Evolutionary conservation across 768 basidiomycete species (phyloP).

Genomic region (Amanita phalloides): DNA sequence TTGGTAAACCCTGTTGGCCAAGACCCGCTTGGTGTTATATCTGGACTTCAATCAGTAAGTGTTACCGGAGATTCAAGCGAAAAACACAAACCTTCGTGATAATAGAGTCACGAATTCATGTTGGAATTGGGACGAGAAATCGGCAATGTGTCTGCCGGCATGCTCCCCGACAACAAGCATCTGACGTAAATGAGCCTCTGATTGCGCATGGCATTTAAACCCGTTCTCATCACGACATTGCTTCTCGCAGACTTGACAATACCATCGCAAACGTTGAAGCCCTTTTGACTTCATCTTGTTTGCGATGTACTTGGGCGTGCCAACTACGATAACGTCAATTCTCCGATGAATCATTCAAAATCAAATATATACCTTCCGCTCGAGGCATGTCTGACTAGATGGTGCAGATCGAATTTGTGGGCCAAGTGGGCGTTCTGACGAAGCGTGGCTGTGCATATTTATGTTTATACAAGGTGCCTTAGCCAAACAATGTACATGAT

Average conservation of each 20-base stretch:
- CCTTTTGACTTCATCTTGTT: conserved; percentile 99
- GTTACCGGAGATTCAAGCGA: neutral
- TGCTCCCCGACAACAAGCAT: conserved; percentile 97
- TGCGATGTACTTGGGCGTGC: conserved; percentile 81
- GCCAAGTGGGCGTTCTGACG: neutral
- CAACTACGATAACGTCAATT: conserved; percentile 34
- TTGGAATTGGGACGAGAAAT: conserved; percentile 85
- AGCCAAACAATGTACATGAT: neutral
- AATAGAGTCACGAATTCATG: conserved; percentile 86
- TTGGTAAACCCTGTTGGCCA: conserved; percentile 93
- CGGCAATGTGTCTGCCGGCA: conserved; percentile 84
- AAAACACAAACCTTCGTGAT: conserved; percentile 59
- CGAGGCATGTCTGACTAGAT: conserved; percentile 52
- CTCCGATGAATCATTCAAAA: neutral
- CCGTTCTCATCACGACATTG: conserved; percentile 99
- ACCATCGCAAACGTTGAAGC: conserved; percentile 92
- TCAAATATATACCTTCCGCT: conserved; percentile 54
- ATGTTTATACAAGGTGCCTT: neutral
- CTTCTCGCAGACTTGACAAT: conserved; percentile 98
- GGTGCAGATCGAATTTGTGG: neutral
- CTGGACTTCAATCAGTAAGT: conserved; percentile 21
- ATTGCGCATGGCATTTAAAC: conserved; percentile 89
- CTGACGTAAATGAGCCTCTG: conserved; percentile 87
- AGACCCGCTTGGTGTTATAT: conserved; percentile 90
- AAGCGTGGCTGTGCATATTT: neutral